Percentiles rank a stretch among this genome's conserved stretches.
These are phyloP conservation scores for Berkeleyomyces basicola DNA, from an alignment of 2,329 filamentous ascomycete species.

Conservation along the genomic window DNA sequence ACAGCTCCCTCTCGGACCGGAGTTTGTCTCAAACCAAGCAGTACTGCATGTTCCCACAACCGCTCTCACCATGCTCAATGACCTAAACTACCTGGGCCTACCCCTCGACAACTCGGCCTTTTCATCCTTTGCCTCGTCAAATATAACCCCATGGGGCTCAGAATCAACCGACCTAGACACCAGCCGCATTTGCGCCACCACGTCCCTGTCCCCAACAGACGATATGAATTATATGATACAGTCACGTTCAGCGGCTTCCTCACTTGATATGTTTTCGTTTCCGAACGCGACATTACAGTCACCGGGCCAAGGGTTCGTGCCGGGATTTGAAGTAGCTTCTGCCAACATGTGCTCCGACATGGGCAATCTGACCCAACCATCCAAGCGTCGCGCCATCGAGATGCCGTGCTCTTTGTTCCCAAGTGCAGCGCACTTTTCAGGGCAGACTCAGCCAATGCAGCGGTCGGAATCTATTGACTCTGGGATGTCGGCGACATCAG, in stretches of 20 bases:
- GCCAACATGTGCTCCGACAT: background rate
- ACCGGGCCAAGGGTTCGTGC: background rate
- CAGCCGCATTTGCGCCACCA: background rate
- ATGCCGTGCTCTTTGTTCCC: background rate
- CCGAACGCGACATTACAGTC: background rate
- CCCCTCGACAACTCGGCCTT: background rate
- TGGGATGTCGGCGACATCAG: background rate
- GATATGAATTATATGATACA: background rate
- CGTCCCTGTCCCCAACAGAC: background rate
- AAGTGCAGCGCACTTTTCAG: background rate
- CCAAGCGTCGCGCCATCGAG: background rate
- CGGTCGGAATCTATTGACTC: background rate
- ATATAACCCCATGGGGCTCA: background rate
- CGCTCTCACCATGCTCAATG: background rate
- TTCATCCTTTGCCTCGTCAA: background rate
- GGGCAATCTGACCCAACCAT: background rate
- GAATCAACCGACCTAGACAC: background rate
- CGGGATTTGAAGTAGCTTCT: background rate
- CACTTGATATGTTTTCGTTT: background rate
- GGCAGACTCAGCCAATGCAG: background rate
- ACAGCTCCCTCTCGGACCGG: background rate
- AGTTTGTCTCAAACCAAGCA: background rate
- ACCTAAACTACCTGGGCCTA: background rate
- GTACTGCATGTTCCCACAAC: background rate
- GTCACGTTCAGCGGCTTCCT: background rate